Evolutionary conservation across 805 yeast species (phyloP).

Genomic region (Cyberlindnera euphorbiiphila): DNA sequence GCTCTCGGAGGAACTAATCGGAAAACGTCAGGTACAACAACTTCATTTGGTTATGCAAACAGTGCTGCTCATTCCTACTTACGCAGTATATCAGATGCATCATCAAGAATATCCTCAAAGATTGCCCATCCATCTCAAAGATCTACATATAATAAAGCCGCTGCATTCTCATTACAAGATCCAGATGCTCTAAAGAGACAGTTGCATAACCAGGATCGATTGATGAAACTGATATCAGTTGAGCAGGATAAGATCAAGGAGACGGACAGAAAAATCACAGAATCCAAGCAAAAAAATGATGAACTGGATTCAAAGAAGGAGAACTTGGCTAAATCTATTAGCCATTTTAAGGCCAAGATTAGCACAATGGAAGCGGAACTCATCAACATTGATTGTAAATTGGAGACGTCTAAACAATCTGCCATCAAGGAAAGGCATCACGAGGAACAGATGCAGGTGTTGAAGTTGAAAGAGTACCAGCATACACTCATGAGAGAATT

Average conservation of each 20-base stretch:
- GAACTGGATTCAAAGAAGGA: slow-evolving; percentile 6
- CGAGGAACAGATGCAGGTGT: slow-evolving; percentile 15
- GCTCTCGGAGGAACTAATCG: not conserved
- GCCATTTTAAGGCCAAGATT: slow-evolving; percentile 14
- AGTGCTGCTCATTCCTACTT: slow-evolving; percentile 4
- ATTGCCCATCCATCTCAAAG: slow-evolving; percentile 2
- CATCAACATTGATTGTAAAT: slow-evolving; percentile 13
- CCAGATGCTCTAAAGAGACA: slow-evolving; percentile 18
- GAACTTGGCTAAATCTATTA: slow-evolving; percentile 2
- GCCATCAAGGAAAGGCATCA: slow-evolving; percentile 8
- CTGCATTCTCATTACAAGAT: slow-evolving; percentile 7
- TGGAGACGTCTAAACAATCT: slow-evolving; percentile 5
- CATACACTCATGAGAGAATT: slow-evolving; percentile 29
- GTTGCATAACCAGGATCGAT: slow-evolving; percentile 10
- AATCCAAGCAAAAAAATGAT: slow-evolving; percentile 5
- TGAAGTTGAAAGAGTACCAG: slow-evolving; percentile 30
- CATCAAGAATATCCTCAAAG: not conserved
- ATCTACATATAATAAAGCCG: not conserved
- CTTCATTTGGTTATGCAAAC: not conserved
- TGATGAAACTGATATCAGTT: slow-evolving; percentile 10
- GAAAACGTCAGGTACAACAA: not conserved
- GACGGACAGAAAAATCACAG: slow-evolving; percentile 11
- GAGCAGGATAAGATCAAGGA: slow-evolving; percentile 12
- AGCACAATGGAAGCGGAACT: slow-evolving; percentile 16
- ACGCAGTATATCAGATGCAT: slow-evolving; percentile 3